phyloP scores from a whole-genome alignment of 2,329 filamentous ascomycete species.

The Exophiala bonariae region DNA sequence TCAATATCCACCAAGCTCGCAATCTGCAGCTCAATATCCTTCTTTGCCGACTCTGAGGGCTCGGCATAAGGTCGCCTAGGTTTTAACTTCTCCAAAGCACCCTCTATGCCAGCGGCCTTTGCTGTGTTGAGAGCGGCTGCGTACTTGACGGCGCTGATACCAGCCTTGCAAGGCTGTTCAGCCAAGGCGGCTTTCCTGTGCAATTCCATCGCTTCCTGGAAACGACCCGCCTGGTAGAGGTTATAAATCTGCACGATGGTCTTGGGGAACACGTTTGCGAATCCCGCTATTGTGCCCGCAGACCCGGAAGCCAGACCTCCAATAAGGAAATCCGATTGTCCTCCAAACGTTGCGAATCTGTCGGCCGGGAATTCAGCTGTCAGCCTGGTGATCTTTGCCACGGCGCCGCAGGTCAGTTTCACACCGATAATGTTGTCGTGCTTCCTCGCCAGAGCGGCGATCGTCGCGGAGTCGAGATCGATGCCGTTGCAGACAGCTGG shows the following conservation, averaged over 20 bases:
- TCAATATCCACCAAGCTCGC: constrained; percentile 43
- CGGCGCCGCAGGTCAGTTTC: constrained; percentile 64
- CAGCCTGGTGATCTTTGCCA: constrained; percentile 60
- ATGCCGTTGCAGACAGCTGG: constrained; percentile 67
- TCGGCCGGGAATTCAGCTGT: constrained; percentile 51
- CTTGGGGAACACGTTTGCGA: constrained; percentile 58
- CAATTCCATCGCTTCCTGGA: constrained; percentile 58
- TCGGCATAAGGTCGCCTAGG: constrained; percentile 61
- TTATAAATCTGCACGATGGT: constrained; percentile 59
- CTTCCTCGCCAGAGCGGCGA: constrained; percentile 53
- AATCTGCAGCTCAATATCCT: constrained; percentile 41
- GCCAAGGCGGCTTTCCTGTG: constrained; percentile 64
- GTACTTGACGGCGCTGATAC: constrained; percentile 67
- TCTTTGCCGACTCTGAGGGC: constrained; percentile 42
- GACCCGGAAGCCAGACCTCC: constrained; percentile 54
- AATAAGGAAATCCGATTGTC: constrained; percentile 70
- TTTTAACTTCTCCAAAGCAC: constrained; percentile 54
- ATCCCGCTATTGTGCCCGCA: constrained; percentile 57
- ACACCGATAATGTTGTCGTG: constrained; percentile 61
- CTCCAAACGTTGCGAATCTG: constrained; percentile 67
- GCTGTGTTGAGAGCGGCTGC: constrained; percentile 63
- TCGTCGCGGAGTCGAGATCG: constrained; percentile 65
- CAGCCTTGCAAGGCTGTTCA: constrained; percentile 64
- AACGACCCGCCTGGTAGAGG: constrained; percentile 58
- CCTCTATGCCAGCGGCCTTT: constrained; percentile 58